A percentile compares a stretch with the other conserved stretches of the same genome.
Conservation (phyloP, 257 asterid species). For the Catharanthus roseus region DNA sequence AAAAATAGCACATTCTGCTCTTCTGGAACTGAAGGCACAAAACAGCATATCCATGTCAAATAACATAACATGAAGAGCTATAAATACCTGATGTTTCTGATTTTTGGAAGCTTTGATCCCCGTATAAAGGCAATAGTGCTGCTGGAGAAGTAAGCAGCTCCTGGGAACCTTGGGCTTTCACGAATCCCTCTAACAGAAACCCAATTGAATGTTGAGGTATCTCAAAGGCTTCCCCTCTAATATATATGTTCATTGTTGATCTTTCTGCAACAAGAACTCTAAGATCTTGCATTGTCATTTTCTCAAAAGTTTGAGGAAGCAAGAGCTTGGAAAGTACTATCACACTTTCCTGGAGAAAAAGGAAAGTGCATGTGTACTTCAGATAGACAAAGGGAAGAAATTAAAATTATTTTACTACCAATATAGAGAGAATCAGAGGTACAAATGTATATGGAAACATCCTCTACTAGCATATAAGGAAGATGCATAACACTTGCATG, state of each 20-base stretch:
- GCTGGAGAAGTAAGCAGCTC: slow-evolving; percentile 71
- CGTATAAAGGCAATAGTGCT: slow-evolving; percentile 40
- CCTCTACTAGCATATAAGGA: not conserved
- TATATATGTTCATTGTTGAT: slow-evolving; percentile 56
- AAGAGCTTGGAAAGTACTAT: slow-evolving; percentile 66
- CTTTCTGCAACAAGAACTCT: slow-evolving; percentile 70
- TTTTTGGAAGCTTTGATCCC: slow-evolving; percentile 41
- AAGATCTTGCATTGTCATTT: slow-evolving; percentile 71
- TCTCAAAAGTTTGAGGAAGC: slow-evolving; percentile 77
- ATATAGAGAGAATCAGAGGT: not conserved
- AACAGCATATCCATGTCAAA: not conserved
- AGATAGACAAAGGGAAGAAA: not conserved
- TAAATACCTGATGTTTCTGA: slow-evolving; percentile 59
- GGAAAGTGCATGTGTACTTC: not conserved
- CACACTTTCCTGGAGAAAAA: slow-evolving; percentile 68
- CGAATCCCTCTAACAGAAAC: slow-evolving; percentile 80
- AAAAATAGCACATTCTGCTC: not conserved
- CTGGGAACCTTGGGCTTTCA: slow-evolving; percentile 52
- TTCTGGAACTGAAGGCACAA: not conserved
- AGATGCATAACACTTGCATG: not conserved
- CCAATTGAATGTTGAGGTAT: slow-evolving; percentile 70
- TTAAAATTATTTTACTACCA: not conserved
- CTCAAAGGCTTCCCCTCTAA: slow-evolving; percentile 79
- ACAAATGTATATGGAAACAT: not conserved
- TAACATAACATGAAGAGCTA: not conserved